Base-by-base conservation (phyloP, 2,329 filamentous ascomycete genomes). In the Hawksworthiomyces lignivorus region DNA sequence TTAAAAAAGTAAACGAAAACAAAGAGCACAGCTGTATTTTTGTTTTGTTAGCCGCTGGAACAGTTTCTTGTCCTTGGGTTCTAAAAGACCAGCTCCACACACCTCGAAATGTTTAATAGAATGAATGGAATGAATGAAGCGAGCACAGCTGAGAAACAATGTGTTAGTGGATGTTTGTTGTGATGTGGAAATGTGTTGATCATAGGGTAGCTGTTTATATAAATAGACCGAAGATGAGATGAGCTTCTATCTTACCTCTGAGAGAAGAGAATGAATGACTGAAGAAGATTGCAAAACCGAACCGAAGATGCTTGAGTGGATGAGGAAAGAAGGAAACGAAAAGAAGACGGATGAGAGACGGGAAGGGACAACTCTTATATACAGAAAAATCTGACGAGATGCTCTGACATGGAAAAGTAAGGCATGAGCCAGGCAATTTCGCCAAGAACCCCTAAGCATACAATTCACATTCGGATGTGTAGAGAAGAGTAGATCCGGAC, bases 121-220 rank as follows among this genome's bases (percentile, higher is more conserved):
- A 41, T 50, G 50, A 44, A 43, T 51, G 44, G 54, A 67, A 68
- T 56, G 63, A 67, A 53, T 61, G 62, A 64, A 65, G 60, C 56
- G 68, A 70, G 67, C 67, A 68, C 67, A 70, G 67, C 68, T 70
- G 48, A 46, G 43, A 18, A n/a, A n/a, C n/a, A n/a, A 19, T 21
- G 21, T 32, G 26, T 36, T 35, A 32, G 34, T 18, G 24, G 8
- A 24, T 19, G 32, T 34, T 21, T 19, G 24, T 38, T 29, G 32
- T 28, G 26, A 29, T 34, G 24, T 28, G 24, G 9, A 21, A 27
- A 30, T 27, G 15, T 2, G 22, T 4, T 26, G 28, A 19, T 17
- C 9, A 40, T 20, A 27, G 24, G 20, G 38, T 19, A 34, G 22
- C 28, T 22, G 28, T 15, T 10, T 30, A 17, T 31, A 37, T 43